Evolutionary conservation across 164 flowering plant genomes (phyloP).

Genomic region (Cinnamomum chago): DNA sequence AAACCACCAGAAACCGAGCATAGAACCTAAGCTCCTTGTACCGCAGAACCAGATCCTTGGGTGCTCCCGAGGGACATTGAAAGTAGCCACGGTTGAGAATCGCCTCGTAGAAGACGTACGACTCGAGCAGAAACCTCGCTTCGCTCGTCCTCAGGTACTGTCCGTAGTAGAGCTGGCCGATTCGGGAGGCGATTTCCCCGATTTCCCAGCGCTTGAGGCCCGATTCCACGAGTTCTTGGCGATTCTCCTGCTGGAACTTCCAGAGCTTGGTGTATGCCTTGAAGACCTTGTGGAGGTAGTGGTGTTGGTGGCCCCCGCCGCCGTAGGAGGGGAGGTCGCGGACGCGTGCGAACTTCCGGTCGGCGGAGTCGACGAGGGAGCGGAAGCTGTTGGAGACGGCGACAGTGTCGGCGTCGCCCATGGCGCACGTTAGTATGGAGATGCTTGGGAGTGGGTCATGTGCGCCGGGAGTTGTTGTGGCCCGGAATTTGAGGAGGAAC

Average conservation of each 20-base stretch:
- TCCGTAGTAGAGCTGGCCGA: constrained; percentile 88
- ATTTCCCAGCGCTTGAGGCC: constrained; percentile 94
- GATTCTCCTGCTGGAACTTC: constrained; percentile 87
- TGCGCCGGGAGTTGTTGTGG: background rate
- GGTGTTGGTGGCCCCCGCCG: constrained; percentile 12
- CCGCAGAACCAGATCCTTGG: constrained; percentile 56
- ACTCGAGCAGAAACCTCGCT: constrained; percentile 67
- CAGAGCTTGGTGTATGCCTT: constrained; percentile 80
- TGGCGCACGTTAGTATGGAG: constrained; percentile 15
- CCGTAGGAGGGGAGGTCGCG: constrained; percentile 67
- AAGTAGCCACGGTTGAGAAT: constrained; percentile 70
- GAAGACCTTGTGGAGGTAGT: constrained; percentile 75
- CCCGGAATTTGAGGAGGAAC: background rate
- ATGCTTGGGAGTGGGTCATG: constrained; percentile 5
- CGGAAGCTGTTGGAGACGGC: constrained; percentile 45
- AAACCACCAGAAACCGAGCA: constrained; percentile 83
- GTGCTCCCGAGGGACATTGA: constrained; percentile 9
- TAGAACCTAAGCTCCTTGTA: constrained; percentile 86
- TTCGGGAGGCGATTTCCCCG: constrained; percentile 97
- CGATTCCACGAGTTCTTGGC: constrained; percentile 53
- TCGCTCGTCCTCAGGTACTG: constrained; percentile 91
- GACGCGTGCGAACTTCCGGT: constrained; percentile 78
- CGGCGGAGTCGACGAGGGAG: constrained; percentile 64
- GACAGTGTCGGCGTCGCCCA: constrained; percentile 23
- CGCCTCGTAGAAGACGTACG: constrained; percentile 90